phyloP scores from a whole-genome alignment of 1,284 basidiomycete genomes.

The Microbotryomycetes sp. region DNA sequence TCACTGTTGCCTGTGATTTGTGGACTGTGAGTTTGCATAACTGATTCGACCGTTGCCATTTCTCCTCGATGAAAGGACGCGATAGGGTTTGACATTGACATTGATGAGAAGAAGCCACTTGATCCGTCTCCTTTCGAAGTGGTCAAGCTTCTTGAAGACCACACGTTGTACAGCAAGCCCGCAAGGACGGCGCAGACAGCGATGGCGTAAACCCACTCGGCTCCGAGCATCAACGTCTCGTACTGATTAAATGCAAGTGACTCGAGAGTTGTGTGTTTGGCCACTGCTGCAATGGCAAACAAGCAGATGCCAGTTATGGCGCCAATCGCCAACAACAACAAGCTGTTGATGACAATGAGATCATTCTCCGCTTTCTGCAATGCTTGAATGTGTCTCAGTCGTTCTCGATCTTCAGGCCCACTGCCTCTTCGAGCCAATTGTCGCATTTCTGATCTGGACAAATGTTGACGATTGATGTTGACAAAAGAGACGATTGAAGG shows the following conservation, averaged over 20 bases:
- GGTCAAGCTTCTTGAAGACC: background rate
- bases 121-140: background rate
- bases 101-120: background rate
- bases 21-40: background rate
- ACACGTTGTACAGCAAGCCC: background rate
- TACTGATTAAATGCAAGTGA: background rate
- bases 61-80: background rate
- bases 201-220: background rate
- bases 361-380: conserved; percentile 14
- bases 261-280: background rate
- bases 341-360: background rate
- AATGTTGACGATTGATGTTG: background rate
- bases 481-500: background rate
- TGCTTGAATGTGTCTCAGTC: background rate
- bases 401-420: background rate
- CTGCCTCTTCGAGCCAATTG: background rate
- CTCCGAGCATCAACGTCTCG: background rate
- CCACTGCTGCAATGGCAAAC: background rate
- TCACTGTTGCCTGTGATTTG: background rate
- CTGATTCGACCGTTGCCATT: background rate
- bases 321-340: background rate
- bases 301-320: conserved; percentile 2
- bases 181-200: background rate
- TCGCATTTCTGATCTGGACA: background rate
- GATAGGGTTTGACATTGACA: background rate